These are phyloP conservation scores for Hyaloraphidium curvatum DNA, from an alignment of 192 early-diverging fungal genomes.

Conservation along the genomic window DNA sequence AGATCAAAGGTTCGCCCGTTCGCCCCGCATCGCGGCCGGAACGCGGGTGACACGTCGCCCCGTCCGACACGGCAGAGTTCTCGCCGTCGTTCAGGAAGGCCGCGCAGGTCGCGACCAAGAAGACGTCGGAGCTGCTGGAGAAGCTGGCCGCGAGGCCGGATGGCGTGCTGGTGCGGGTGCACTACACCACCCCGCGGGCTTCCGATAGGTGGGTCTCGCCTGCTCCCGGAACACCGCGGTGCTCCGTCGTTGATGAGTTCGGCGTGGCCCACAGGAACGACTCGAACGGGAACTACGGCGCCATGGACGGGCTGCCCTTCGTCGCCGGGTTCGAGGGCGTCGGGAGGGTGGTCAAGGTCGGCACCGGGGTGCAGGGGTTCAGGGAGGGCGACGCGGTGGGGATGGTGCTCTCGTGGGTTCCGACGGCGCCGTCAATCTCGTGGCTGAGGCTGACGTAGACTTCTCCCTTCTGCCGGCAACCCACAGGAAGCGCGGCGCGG, in stretches of 20 bases:
- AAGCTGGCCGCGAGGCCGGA: background rate
- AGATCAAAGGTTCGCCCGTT: background rate
- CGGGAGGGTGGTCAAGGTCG: constrained; percentile 27
- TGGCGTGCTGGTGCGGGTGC: background rate
- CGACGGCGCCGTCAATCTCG: too few relatives aligned
- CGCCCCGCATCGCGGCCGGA: background rate
- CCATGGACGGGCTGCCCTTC: constrained; percentile 16
- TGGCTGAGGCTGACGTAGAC: background rate
- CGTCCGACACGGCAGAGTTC: background rate
- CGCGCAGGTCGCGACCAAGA: background rate
- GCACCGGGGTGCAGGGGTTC: constrained; percentile 5
- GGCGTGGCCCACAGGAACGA: too few relatives aligned
- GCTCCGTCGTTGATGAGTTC: too few relatives aligned
- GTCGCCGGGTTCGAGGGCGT: constrained; percentile 36
- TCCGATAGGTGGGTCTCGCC: background rate
- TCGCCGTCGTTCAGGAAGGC: background rate
- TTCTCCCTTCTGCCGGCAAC: too few relatives aligned
- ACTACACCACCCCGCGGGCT: background rate
- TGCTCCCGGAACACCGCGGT: background rate
- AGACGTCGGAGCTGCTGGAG: background rate
- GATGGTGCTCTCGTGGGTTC: constrained; percentile 6
- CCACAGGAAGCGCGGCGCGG: background rate
- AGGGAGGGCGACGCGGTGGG: background rate
- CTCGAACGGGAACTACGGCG: background rate
- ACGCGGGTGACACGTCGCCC: background rate